Conservation (phyloP, 441 rosid genomes). For the Pelargonium myrrhifolium region DNA sequence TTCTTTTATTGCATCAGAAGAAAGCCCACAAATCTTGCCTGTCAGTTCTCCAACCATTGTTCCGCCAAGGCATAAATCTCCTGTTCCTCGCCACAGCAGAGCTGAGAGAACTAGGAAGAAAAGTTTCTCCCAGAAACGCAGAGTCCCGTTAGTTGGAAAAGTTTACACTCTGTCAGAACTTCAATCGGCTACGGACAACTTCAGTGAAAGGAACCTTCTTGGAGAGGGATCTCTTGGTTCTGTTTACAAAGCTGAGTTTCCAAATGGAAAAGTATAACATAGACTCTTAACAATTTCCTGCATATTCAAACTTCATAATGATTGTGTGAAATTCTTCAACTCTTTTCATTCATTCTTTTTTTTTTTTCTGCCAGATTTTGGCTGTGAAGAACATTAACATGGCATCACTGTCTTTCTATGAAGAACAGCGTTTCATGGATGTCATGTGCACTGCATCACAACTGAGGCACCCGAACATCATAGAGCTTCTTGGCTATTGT, state of each 20-base stretch:
- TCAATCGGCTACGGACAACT: slow-evolving; percentile 65
- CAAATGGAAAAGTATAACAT: slow-evolving; percentile 58
- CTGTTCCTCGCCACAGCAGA: slow-evolving; percentile 29
- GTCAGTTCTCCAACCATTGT: slow-evolving; percentile 33
- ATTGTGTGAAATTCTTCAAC: neutral
- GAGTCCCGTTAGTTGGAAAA: slow-evolving; percentile 45
- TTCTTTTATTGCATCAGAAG: slow-evolving; percentile 36
- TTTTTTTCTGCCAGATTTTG: slow-evolving; percentile 39
- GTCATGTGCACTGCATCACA: slow-evolving; percentile 58
- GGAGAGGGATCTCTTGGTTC: slow-evolving; percentile 91
- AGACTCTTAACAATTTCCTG: neutral
- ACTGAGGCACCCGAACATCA: slow-evolving; percentile 77
- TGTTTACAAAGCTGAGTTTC: slow-evolving; percentile 76
- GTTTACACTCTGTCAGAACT: slow-evolving; percentile 62
- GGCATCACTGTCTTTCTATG: slow-evolving; percentile 63
- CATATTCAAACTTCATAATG: slow-evolving; percentile 10
- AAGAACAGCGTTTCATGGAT: slow-evolving; percentile 71
- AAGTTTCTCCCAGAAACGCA: slow-evolving; percentile 41
- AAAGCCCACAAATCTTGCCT: slow-evolving; percentile 42
- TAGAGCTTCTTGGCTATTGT: slow-evolving; percentile 76
- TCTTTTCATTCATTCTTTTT: slow-evolving; percentile 8
- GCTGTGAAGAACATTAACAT: slow-evolving; percentile 70
- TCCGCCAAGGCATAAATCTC: slow-evolving; percentile 28
- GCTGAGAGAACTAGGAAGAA: slow-evolving; percentile 39
- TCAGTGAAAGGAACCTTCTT: slow-evolving; percentile 64